Base-by-base conservation (phyloP, 257 asterid genomes). In the Verbena officinalis region DNA sequence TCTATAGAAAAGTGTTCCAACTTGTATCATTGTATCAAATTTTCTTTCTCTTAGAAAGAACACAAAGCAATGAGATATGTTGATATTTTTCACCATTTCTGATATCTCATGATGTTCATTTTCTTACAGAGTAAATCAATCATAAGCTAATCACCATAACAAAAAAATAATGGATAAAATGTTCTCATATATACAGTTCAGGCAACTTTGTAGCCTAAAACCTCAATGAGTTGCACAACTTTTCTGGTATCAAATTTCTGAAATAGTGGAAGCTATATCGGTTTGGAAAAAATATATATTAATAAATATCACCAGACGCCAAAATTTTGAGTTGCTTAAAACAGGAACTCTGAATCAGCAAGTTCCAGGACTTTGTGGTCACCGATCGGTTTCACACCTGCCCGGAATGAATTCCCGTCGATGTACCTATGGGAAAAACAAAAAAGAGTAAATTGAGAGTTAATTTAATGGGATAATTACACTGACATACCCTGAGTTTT, bases 301-400 rank as follows among this genome's bases (percentile, higher is more conserved):
- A 19, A 56, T n/a, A 36, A 31, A 56, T n/a, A 34, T 15, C 5
- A 15, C 2, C 31, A 15, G 6, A 19, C 0, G 42, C 34, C 30
- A 56, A 56, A 56, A 56, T 12, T 19, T 56, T 61, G 24, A 7
- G 30, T 7, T 34, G 69, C 45, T 80, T 87, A 87, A 64, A 84
- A 76, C 34, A 80, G 59, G 70, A 87, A 82, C 49, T 87, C 95
- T 4, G 90, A 59, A 34, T 87, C 95, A 10, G 93, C 72, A 58
- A 87, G 90, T 72, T 87, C 93, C 11, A 87, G 90, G 57, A 78
- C 81, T 79, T 85, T 87, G 76, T 87, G 95, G 55, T 75, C 54
- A 4, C 93, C 95, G 5, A 87, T 79, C 14, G 93, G 82, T 50
- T 81, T 87, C 44, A 83, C 95, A n/a, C 90, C 93, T 30, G 81